Conservation (phyloP, 768 basidiomycete species). For the Tricholoma flavovirens region DNA sequence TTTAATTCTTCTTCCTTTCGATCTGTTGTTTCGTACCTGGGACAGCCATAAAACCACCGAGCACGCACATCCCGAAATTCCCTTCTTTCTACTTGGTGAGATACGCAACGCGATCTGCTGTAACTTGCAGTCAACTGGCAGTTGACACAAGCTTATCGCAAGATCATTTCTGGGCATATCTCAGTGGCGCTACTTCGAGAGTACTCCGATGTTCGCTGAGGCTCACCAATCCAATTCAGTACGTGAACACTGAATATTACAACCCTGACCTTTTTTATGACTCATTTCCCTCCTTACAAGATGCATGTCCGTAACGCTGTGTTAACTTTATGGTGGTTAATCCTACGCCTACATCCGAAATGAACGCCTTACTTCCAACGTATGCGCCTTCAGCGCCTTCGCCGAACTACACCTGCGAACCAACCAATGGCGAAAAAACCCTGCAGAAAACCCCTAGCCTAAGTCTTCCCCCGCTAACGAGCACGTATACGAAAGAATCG, state of each 20-base stretch:
- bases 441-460: constrained; percentile 42
- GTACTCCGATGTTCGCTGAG: neutral
- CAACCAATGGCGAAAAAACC: constrained; percentile 43
- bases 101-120: too few species aligned
- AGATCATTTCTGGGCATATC: too few species aligned
- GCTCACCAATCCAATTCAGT: neutral
- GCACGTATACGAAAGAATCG: constrained; percentile 33
- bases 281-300: neutral
- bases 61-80: too few species aligned
- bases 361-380: neutral
- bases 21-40: too few species aligned
- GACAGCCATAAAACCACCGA: too few species aligned
- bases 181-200: neutral
- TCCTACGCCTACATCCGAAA: neutral
- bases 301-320: neutral
- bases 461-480: constrained; percentile 24
- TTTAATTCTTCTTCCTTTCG: too few species aligned
- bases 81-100: too few species aligned
- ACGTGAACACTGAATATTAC: too few species aligned
- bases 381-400: constrained; percentile 51
- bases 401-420: constrained; percentile 54
- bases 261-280: neutral
- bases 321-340: neutral
- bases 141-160: too few species aligned
- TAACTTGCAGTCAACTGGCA: too few species aligned